A percentile compares a stretch with the other conserved stretches of the same genome.
Conservation (phyloP, 2,329 filamentous ascomycete species). For the Tolypocladium endophyticum region DNA sequence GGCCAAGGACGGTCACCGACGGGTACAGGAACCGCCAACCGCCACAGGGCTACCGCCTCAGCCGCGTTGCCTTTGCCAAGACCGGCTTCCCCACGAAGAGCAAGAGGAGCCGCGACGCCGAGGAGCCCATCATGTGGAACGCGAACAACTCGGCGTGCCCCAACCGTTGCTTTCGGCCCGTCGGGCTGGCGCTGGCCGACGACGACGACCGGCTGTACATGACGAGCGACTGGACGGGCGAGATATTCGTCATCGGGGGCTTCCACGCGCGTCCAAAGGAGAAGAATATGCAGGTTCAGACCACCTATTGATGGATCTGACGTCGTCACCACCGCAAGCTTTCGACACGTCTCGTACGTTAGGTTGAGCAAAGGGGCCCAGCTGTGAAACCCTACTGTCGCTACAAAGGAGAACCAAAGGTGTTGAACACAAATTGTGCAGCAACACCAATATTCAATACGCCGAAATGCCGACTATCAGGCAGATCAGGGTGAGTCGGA, state of each 20-base stretch:
- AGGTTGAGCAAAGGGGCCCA: neutral
- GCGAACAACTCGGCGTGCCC: constrained; percentile 33
- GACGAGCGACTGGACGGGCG: constrained; percentile 41
- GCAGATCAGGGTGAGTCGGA: neutral
- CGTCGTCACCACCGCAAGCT: neutral
- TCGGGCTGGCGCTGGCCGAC: constrained; percentile 29
- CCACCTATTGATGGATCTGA: neutral
- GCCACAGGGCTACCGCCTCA: constrained; percentile 26
- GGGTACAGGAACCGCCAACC: constrained; percentile 19
- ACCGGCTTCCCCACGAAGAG: constrained; percentile 23
- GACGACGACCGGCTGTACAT: constrained; percentile 37
- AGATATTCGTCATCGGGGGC: constrained; percentile 36
- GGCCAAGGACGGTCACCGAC: neutral
- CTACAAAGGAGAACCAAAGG: neutral
- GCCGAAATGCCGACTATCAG: neutral
- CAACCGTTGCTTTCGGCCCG: constrained; percentile 39
- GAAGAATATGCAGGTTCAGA: neutral
- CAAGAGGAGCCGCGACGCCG: constrained; percentile 26
- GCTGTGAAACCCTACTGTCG: neutral
- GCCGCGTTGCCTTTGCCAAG: constrained; percentile 22
- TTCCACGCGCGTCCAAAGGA: neutral
- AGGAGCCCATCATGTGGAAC: constrained; percentile 39
- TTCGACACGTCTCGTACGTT: neutral
- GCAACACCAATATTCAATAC: neutral
- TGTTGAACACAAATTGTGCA: neutral